phyloP scores from a whole-genome alignment of 768 basidiomycete genomes.

The Tephrocybe sp. region DNA sequence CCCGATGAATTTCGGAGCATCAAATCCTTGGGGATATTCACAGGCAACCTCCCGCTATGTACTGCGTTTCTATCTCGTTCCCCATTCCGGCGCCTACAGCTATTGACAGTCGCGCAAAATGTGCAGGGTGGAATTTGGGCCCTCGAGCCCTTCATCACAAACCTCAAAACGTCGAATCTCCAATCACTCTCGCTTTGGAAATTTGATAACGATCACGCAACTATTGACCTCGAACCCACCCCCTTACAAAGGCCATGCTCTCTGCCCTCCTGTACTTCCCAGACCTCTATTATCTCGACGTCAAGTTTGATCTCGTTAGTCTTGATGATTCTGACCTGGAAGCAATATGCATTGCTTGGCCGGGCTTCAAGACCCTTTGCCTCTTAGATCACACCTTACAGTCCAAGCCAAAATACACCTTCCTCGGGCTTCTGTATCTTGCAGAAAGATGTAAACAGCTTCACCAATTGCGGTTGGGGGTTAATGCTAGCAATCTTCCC shows the following conservation, averaged over 20 bases:
- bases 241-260: not conserved
- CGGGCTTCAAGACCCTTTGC: not conserved
- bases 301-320: not conserved
- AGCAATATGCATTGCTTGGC: constrained; percentile 1
- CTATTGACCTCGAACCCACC: not conserved
- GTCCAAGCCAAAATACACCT: not conserved
- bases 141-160: not conserved
- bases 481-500: not conserved
- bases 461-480: not conserved
- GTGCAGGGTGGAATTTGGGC: not conserved
- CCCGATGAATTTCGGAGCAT: not conserved
- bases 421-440: not conserved
- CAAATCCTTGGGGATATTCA: not conserved
- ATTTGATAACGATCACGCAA: not conserved
- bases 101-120: not conserved
- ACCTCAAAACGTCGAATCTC: not conserved
- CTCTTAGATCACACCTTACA: not conserved
- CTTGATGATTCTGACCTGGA: not conserved
- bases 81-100: not conserved
- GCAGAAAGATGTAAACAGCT: not conserved
- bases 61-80: not conserved
- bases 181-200: not conserved
- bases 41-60: not conserved
- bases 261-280: not conserved
- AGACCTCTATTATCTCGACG: not conserved